Evolutionary conservation across 2,329 filamentous ascomycete genomes (phyloP).

Genomic region (Phaeosphaeria sp.): DNA sequence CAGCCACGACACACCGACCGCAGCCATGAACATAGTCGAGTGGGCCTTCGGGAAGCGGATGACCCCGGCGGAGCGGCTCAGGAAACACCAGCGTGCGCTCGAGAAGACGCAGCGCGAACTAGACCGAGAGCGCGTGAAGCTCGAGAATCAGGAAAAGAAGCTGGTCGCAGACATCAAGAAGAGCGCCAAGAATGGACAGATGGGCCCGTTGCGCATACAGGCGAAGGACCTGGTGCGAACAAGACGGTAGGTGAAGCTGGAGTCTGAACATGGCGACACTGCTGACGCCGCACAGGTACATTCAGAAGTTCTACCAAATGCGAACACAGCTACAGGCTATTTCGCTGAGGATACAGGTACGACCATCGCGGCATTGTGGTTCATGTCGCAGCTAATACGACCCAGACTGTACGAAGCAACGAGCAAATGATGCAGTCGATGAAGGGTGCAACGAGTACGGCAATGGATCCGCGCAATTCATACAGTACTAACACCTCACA

Average conservation of each 20-base stretch:
- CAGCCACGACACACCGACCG: constrained; percentile 12
- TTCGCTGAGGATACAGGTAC: constrained; percentile 88
- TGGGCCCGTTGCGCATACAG: constrained; percentile 98
- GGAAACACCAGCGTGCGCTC: constrained; percentile 93
- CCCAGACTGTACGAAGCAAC: constrained; percentile 92
- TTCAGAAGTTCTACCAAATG: constrained; percentile 99
- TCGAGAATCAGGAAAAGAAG: constrained; percentile 99
- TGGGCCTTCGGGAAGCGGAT: constrained; percentile 99
- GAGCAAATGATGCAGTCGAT: constrained; percentile 99
- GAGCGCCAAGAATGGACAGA: constrained; percentile 96
- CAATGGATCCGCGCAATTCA: neutral
- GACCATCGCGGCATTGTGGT: constrained; percentile 10
- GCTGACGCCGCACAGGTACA: constrained; percentile 66
- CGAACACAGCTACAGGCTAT: constrained; percentile 96
- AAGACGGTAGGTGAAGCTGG: constrained; percentile 63
- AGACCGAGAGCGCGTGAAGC: constrained; percentile 90
- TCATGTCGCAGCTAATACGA: constrained; percentile 1
- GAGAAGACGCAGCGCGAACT: constrained; percentile 98
- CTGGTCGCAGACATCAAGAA: constrained; percentile 96
- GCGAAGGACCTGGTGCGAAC: constrained; percentile 96
- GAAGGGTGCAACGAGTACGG: constrained; percentile 82
- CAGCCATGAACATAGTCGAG: constrained; percentile 79
- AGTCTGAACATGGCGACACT: neutral
- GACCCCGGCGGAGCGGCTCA: constrained; percentile 89
- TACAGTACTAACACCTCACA: constrained; percentile 24